Conservation (phyloP, 768 basidiomycete genomes). For the Phanerochaete carnosa region DNA sequence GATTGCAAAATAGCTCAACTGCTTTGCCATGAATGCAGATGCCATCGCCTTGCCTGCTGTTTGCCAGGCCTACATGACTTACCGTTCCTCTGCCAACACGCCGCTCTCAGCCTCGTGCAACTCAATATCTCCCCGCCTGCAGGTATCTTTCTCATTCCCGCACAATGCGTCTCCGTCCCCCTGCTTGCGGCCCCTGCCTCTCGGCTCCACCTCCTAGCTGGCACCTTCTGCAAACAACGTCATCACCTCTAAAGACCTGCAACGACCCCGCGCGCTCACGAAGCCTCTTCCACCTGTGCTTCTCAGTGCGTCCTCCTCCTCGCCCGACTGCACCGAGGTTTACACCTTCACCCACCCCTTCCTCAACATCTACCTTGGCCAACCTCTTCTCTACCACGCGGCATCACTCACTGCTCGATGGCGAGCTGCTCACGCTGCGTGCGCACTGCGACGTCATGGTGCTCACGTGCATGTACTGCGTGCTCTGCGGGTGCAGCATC, state of each 20-base stretch:
- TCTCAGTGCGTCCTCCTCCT: too few species aligned
- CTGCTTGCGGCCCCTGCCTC: too few species aligned
- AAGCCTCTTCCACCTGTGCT: too few species aligned
- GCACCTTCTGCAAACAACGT: slow-evolving; percentile 20
- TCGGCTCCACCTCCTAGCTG: neutral
- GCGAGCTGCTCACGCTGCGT: slow-evolving; percentile 64
- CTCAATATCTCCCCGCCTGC: slow-evolving; percentile 15
- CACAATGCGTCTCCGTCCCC: too few species aligned
- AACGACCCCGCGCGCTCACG: slow-evolving; percentile 27
- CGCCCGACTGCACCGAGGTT: too few species aligned
- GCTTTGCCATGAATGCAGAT: slow-evolving; percentile 73
- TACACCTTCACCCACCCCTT: too few species aligned
- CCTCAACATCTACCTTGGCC: slow-evolving; percentile 43
- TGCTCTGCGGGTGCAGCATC: too few species aligned
- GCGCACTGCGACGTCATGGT: too few species aligned
- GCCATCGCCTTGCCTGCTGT: slow-evolving; percentile 36
- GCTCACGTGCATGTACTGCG: too few species aligned
- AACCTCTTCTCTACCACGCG: slow-evolving; percentile 74
- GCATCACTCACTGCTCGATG: slow-evolving; percentile 68
- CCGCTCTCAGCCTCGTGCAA: slow-evolving; percentile 21
- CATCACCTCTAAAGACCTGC: slow-evolving; percentile 26
- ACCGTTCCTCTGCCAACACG: too few species aligned
- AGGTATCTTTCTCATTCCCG: too few species aligned
- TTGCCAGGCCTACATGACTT: slow-evolving; percentile 25
- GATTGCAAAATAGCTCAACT: slow-evolving; percentile 47